A percentile compares a stretch with the other conserved stretches of the same genome.
phyloP scores from a whole-genome alignment of 1,284 basidiomycete species.

The Apiotrichum sp. region DNA sequence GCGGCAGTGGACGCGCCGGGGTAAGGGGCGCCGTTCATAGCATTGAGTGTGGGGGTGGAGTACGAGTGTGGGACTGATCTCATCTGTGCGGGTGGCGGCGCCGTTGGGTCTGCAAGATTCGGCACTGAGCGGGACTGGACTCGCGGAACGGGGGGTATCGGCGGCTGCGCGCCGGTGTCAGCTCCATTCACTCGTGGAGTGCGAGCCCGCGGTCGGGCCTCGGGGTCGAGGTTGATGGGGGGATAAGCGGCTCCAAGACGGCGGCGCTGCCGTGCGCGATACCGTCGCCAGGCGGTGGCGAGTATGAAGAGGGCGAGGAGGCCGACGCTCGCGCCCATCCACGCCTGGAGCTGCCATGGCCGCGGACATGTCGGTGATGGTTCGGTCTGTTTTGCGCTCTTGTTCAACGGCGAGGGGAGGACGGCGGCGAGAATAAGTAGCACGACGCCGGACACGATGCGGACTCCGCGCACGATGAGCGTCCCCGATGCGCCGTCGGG shows the following conservation, averaged over 20 bases:
- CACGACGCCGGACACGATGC: too few species aligned
- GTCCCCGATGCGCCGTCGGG: too few species aligned
- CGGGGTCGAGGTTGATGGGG: not conserved
- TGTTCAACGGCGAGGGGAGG: not conserved
- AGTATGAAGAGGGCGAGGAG: constrained; percentile 25
- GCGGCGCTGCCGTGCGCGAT: not conserved
- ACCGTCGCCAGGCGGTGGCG: constrained; percentile 7
- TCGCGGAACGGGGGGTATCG: not conserved
- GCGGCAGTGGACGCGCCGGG: not conserved
- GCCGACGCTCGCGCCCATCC: not conserved
- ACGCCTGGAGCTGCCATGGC: not conserved
- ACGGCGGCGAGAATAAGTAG: too few species aligned
- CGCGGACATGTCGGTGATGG: not conserved
- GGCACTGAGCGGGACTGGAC: too few species aligned
- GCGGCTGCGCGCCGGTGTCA: not conserved
- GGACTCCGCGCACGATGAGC: too few species aligned
- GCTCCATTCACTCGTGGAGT: not conserved
- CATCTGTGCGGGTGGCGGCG: too few species aligned
- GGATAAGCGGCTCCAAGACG: not conserved
- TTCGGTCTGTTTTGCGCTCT: not conserved
- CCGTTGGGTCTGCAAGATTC: not conserved
- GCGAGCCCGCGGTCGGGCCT: not conserved
- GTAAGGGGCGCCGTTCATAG: not conserved
- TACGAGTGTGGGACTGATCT: not conserved
- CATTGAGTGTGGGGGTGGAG: not conserved